Percentiles rank a stretch among this genome's conserved stretches.
Conservation (phyloP, 2,329 filamentous ascomycete species). For the Alternaria viburni region DNA sequence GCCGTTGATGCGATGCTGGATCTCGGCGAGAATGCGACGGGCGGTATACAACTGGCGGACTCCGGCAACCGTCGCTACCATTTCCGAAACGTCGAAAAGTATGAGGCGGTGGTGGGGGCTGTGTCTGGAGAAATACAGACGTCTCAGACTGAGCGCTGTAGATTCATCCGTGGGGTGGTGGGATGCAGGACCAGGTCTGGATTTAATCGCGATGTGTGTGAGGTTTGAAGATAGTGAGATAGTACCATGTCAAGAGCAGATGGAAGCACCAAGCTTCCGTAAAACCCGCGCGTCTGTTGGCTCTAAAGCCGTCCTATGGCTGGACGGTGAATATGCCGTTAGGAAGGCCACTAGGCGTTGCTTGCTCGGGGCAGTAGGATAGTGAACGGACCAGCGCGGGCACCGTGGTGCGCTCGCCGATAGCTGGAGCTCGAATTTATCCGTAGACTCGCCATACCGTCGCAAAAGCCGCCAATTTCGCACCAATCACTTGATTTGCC, state of each 20-base stretch:
- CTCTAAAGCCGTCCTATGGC: conserved; percentile 45
- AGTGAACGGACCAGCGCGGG: conserved; percentile 31
- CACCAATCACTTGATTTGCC: conserved; percentile 34
- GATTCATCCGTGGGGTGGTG: conserved; percentile 26
- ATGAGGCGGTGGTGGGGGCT: conserved; percentile 30
- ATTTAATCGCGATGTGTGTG: conserved; percentile 41
- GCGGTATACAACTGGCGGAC: conserved; percentile 46
- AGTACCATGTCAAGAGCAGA: conserved; percentile 38
- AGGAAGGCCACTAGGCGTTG: conserved; percentile 27
- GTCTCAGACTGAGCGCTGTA: conserved; percentile 30
- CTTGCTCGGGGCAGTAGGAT: conserved; percentile 35
- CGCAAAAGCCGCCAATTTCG: conserved; percentile 30
- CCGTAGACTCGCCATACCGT: conserved; percentile 31
- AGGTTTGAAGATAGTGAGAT: conserved; percentile 41
- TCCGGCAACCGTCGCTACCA: conserved; percentile 43
- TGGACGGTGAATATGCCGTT: conserved; percentile 49
- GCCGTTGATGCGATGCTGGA: conserved; percentile 51
- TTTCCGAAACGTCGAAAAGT: conserved; percentile 40
- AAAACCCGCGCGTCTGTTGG: conserved; percentile 38
- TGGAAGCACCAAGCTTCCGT: conserved; percentile 42
- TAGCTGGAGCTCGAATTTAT: conserved; percentile 37
- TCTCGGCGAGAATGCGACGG: conserved; percentile 49
- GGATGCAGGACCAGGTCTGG: conserved; percentile 38
- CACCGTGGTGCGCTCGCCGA: conserved; percentile 26
- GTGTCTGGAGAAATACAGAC: conserved; percentile 32